Conservation (phyloP, 202 grass and related monocot genomes). For the Musa balbisiana region DNA sequence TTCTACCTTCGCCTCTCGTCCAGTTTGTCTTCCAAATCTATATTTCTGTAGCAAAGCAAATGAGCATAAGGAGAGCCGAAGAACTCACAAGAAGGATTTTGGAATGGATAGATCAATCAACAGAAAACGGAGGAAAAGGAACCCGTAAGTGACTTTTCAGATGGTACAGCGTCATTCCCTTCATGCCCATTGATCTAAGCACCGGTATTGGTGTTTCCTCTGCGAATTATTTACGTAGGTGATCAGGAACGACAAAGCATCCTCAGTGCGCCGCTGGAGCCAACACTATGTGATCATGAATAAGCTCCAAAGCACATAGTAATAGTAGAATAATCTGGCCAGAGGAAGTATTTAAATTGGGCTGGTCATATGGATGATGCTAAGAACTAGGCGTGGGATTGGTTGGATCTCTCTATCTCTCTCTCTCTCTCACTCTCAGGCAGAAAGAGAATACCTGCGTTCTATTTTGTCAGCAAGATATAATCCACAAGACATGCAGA, state of each 20-base stretch:
- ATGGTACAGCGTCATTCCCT: constrained; percentile 82
- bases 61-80: neutral
- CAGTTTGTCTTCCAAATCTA: constrained; percentile 75
- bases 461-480: too few species aligned
- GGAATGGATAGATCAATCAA: too few species aligned
- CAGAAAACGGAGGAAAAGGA: neutral
- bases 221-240: neutral
- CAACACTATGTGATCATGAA: neutral
- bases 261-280: too few species aligned
- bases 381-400: too few species aligned
- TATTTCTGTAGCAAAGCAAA: constrained; percentile 48
- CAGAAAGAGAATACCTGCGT: too few species aligned
- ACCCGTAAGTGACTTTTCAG: constrained; percentile 95
- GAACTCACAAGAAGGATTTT: neutral
- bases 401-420: too few species aligned
- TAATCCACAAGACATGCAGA: too few species aligned
- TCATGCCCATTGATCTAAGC: constrained; percentile 83
- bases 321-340: neutral
- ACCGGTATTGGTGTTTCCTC: constrained; percentile 87
- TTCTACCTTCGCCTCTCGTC: constrained; percentile 49
- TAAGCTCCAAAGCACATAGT: neutral
- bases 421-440: too few species aligned
- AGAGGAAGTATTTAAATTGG: neutral
- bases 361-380: too few species aligned
- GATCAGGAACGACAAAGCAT: neutral